Percentiles rank a stretch among this genome's conserved stretches.
phyloP scores from a whole-genome alignment of 2,329 filamentous ascomycete genomes.

The Xylogone sp. region DNA sequence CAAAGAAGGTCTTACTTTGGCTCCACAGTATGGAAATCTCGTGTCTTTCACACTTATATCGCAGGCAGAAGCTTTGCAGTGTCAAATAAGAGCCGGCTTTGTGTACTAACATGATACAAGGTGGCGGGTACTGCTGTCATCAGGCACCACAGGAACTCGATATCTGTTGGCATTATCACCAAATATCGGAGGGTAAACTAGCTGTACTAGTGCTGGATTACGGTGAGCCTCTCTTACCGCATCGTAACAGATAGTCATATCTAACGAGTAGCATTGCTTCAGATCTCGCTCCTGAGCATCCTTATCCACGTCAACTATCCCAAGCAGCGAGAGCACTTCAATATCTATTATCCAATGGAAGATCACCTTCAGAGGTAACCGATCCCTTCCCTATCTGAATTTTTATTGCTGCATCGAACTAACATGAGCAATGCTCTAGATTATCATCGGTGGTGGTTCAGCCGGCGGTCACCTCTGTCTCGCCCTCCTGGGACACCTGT shows the following conservation, averaged over 20 bases:
- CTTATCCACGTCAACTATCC: not conserved
- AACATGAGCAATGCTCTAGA: not conserved
- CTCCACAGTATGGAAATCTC: not conserved
- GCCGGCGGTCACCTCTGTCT: conserved; percentile 1
- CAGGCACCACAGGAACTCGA: not conserved
- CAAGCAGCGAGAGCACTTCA: not conserved
- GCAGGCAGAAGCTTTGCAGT: not conserved
- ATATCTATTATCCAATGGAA: not conserved
- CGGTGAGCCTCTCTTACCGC: not conserved
- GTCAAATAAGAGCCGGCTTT: not conserved
- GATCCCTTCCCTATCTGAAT: too few species aligned
- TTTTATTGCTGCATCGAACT: too few species aligned
- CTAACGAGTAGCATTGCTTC: not conserved
- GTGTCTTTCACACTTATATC: not conserved
- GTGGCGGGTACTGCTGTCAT: not conserved
- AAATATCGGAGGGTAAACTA: not conserved
- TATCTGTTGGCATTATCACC: not conserved
- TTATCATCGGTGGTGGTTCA: not conserved
- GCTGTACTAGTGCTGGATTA: not conserved
- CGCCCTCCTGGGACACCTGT: not conserved
- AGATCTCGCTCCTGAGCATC: not conserved
- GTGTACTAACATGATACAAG: not conserved
- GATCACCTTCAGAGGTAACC: not conserved
- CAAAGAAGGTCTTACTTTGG: not conserved
- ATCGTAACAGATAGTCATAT: not conserved